A percentile compares a stretch with the other conserved stretches of the same genome.
phyloP scores from a whole-genome alignment of 495 filamentous ascomycete species.

The Trichoderma orchidacearum region DNA sequence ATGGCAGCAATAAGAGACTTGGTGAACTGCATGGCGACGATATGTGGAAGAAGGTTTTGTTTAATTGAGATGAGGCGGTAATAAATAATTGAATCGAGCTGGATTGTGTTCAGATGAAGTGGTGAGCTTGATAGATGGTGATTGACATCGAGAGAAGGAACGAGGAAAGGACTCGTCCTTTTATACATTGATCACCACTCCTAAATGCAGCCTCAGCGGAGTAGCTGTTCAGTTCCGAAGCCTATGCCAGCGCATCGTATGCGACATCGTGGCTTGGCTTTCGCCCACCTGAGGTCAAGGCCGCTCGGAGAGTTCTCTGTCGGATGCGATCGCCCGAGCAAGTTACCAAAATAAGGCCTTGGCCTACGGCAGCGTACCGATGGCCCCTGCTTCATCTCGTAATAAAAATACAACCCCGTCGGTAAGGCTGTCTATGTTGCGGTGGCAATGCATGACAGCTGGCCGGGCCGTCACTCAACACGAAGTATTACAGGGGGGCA shows the following conservation, averaged over 20 bases:
- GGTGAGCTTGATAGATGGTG: too few relatives aligned
- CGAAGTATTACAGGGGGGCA: neutral
- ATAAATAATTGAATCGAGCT: too few relatives aligned
- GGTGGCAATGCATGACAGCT: neutral
- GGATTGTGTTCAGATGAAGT: too few relatives aligned
- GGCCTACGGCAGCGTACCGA: neutral
- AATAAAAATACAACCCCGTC: neutral
- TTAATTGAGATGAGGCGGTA: too few relatives aligned
- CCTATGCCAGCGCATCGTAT: too few relatives aligned
- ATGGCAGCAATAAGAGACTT: conserved; percentile 20
- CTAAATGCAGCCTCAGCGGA: too few relatives aligned
- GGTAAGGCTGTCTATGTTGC: neutral
- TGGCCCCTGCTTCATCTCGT: neutral
- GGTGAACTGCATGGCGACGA: conserved; percentile 33
- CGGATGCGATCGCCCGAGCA: neutral
- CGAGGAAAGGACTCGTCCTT: too few relatives aligned
- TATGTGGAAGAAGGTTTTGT: conserved; percentile 3
- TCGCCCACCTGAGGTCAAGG: neutral
- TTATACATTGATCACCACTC: too few relatives aligned
- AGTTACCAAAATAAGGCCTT: neutral
- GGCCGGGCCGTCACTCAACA: neutral
- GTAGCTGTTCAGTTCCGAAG: too few relatives aligned
- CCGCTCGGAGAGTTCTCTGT: neutral
- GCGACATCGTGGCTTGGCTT: too few relatives aligned
- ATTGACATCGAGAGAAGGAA: too few relatives aligned